phyloP scores from a whole-genome alignment of 176 grass and related monocot species.

The Rhynchospora pubera region DNA sequence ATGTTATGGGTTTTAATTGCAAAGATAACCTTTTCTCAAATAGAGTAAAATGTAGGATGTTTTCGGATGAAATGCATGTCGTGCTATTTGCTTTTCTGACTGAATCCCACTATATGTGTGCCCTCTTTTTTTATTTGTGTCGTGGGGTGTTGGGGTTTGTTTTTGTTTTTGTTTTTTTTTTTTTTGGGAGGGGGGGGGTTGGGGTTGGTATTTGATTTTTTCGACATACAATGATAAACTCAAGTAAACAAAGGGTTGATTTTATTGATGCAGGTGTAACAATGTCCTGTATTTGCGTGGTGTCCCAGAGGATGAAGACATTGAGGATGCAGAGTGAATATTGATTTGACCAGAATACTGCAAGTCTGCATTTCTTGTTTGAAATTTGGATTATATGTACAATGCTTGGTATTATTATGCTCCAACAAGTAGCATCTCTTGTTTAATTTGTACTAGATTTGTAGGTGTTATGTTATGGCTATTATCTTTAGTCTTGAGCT shows the following conservation, averaged over 20 bases:
- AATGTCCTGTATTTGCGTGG: constrained; percentile 68
- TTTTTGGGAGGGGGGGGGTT: too few relatives aligned
- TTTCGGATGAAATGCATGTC: neutral
- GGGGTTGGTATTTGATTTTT: neutral
- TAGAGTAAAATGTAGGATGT: neutral
- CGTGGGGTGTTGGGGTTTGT: neutral
- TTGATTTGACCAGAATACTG: neutral
- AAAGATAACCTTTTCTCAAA: neutral
- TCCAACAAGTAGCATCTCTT: neutral
- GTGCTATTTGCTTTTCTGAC: neutral
- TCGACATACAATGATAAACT: neutral
- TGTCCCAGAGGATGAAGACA: constrained; percentile 69
- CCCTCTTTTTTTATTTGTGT: too few relatives aligned
- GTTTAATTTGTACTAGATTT: neutral
- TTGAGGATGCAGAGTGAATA: constrained; percentile 54
- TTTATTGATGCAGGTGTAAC: constrained; percentile 57
- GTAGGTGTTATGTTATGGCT: neutral
- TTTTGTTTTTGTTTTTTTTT: too few relatives aligned
- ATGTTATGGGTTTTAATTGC: neutral
- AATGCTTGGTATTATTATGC: neutral
- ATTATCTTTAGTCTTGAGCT: neutral
- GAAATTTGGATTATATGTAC: neutral
- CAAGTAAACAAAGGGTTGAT: neutral
- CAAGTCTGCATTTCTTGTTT: neutral
- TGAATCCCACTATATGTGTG: neutral